Conservation (phyloP, 441 rosid species). For the Croton setiger region DNA sequence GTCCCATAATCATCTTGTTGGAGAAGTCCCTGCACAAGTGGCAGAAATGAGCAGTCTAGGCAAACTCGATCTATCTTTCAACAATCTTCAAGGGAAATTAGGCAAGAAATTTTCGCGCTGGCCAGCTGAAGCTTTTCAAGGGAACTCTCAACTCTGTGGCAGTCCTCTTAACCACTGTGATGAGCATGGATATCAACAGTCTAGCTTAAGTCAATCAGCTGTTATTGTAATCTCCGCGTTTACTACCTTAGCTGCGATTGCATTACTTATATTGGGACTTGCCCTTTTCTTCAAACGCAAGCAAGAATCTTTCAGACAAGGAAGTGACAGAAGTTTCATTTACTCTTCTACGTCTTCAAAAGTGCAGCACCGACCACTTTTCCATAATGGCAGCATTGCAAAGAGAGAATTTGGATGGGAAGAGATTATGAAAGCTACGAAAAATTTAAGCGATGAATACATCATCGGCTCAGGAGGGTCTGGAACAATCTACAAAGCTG, state of each 20-base stretch:
- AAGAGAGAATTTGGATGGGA: constrained; percentile 68
- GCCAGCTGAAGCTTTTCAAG: constrained; percentile 61
- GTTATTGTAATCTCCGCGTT: constrained; percentile 56
- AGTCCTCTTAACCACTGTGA: constrained; percentile 54
- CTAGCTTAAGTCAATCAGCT: constrained; percentile 36
- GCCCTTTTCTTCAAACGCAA: constrained; percentile 42
- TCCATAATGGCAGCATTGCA: constrained; percentile 46
- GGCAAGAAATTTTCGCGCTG: constrained; percentile 60
- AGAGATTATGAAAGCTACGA: constrained; percentile 73
- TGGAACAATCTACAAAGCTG: constrained; percentile 73
- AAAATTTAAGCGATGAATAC: constrained; percentile 62
- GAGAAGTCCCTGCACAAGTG: constrained; percentile 57
- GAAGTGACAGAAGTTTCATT: constrained; percentile 36
- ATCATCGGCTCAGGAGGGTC: constrained; percentile 89
- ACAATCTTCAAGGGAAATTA: constrained; percentile 61
- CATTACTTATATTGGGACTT: constrained; percentile 46
- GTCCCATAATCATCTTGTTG: constrained; percentile 64
- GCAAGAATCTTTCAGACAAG: constrained; percentile 35
- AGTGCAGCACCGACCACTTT: constrained; percentile 52
- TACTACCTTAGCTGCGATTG: constrained; percentile 53
- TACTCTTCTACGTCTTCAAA: constrained; percentile 64
- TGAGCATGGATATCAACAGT: constrained; percentile 20
- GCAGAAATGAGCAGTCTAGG: constrained; percentile 70
- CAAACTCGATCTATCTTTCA: constrained; percentile 64
- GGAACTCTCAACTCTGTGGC: constrained; percentile 68